These are phyloP conservation scores for Geotrichum armillariae DNA, from an alignment of 1,139 yeast genomes.

Conservation along the genomic window DNA sequence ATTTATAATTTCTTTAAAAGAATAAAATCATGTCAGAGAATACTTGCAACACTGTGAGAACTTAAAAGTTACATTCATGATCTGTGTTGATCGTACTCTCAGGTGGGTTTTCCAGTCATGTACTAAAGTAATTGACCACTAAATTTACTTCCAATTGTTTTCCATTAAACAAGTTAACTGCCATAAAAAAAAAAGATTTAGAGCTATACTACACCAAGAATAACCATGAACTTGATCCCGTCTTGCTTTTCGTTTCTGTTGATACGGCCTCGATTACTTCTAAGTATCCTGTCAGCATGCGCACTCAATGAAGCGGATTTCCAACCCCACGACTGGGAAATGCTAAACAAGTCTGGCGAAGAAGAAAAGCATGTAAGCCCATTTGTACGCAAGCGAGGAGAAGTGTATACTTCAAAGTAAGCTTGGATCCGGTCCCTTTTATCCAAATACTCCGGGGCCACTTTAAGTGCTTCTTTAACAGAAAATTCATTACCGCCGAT, in stretches of 20 bases:
- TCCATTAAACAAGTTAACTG: no score
- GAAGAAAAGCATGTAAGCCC: conserved; percentile 50
- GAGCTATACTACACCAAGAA: conserved; percentile 45
- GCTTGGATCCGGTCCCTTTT: conserved; percentile 47
- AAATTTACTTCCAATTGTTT: no score
- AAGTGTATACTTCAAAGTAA: conserved; percentile 52
- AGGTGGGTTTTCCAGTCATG: no score
- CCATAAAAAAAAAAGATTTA: no score
- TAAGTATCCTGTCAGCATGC: conserved; percentile 42
- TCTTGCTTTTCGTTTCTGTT: conserved; percentile 28
- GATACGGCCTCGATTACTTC: neutral
- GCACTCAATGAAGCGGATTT: conserved; percentile 51
- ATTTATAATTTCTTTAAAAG: no score
- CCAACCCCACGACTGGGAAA: conserved; percentile 59
- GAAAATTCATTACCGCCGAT: neutral
- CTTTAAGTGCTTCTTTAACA: neutral
- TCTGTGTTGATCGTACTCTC: no score
- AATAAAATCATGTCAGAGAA: no score
- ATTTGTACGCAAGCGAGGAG: conserved; percentile 38
- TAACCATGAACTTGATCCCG: conserved; percentile 49
- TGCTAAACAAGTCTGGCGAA: conserved; percentile 50
- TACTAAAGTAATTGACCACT: no score
- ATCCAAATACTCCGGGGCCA: conserved; percentile 37
- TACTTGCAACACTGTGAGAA: no score
- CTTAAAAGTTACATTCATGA: no score